Evolutionary conservation across 2,329 filamentous ascomycete species (phyloP), one percentile per base, ranked within the genome.

Genomic region (Scedosporium aurantiacum): DNA sequence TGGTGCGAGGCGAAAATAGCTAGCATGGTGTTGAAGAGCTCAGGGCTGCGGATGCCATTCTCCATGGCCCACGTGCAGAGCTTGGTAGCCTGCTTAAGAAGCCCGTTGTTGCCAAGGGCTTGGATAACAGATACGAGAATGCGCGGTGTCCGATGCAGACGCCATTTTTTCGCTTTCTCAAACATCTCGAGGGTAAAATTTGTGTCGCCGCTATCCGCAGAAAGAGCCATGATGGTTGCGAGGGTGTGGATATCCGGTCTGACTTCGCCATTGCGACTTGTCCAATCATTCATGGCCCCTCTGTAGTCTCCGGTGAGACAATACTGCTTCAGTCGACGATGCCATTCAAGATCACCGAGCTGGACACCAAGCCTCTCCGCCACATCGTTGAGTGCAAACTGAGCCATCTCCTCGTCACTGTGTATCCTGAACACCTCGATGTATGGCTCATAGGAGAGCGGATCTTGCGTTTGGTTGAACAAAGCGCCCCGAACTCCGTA

Each of bases 11-110:
- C 89, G 70, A 91, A 81, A 63, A 87, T 83, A 61, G 81, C 79
- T 4, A 97, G 76, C 37, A 97, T 74, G 60, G 84, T 79, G 69
- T 97, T 96, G 89, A 90, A 97, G 68, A 91, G 83, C 37, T 79
- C 76, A 2, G 85, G 85, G 23, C 72, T 73, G 1, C 79, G 75
- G 1, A 83, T 79, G 18, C 77, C 74, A 63, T 78, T 76, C 12
- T 73, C 72, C 23, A 85, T 75, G 37, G 84, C 79, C 54, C 81
- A 80, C 57, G 81, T 59, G 54, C 72, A 74, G 27, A 76, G 68
- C n/a, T 65, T 67, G 62, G 75, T 70, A 0, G 75, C 76, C 43
- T 76, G 74, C 16, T 65, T 40, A 6, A 74, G 64, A 2, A 70
- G 68, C 8, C 71, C 69, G 55, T 75, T 75, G 60, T 67, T 68